Evolutionary conservation across 768 basidiomycete genomes (phyloP).

Genomic region (Phaffia tasmanica): DNA sequence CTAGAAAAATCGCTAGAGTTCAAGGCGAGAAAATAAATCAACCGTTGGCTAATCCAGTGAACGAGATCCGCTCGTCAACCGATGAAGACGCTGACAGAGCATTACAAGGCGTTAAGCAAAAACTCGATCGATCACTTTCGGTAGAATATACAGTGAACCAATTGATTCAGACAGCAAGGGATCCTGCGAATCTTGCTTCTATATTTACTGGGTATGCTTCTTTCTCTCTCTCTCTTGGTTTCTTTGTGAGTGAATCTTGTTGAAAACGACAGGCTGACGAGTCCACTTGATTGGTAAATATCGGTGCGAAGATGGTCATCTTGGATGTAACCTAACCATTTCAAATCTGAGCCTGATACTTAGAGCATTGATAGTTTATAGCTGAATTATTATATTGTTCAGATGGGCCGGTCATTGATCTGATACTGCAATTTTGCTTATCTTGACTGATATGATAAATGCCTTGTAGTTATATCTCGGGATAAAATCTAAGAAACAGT

Average conservation of each 20-base stretch:
- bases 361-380: too few relatives aligned
- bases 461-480: too few relatives aligned
- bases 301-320: too few relatives aligned
- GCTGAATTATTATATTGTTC: too few relatives aligned
- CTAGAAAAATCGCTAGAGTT: slow-evolving; percentile 32
- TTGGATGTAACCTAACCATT: too few relatives aligned
- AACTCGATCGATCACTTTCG: slow-evolving; percentile 72
- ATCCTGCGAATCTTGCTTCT: slow-evolving; percentile 58
- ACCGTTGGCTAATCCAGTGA: background rate
- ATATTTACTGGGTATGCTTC: slow-evolving; percentile 46
- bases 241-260: background rate
- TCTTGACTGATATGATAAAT: too few relatives aligned
- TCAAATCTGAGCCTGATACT: too few relatives aligned
- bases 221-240: background rate
- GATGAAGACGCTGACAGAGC: slow-evolving; percentile 87
- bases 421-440: too few relatives aligned
- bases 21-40: slow-evolving; percentile 30
- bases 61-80: slow-evolving; percentile 4
- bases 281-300: too few relatives aligned
- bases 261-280: too few relatives aligned
- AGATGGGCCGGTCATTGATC: too few relatives aligned
- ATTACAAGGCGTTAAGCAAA: slow-evolving; percentile 62
- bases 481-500: too few relatives aligned
- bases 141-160: slow-evolving; percentile 90
- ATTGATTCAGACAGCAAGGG: slow-evolving; percentile 77